phyloP scores from a whole-genome alignment of 345 rosid genomes.

The Noccaea caerulescens region DNA sequence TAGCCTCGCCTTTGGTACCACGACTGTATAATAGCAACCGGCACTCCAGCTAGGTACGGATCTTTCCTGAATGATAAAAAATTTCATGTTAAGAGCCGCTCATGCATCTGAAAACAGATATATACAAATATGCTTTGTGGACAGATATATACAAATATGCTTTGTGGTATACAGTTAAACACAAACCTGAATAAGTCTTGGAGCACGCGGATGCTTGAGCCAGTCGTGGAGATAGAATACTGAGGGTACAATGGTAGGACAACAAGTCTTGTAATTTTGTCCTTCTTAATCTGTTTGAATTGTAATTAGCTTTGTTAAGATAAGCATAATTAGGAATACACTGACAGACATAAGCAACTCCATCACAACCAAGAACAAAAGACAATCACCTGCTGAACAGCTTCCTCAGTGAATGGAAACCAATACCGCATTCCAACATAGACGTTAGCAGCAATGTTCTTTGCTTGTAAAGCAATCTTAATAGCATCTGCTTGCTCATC shows the following conservation, averaged over 20 bases:
- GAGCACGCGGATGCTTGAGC: conserved; percentile 88
- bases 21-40: conserved; percentile 73
- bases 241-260: conserved; percentile 98
- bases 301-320: conserved; percentile 18
- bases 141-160: neutral
- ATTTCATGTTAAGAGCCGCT: conserved; percentile 31
- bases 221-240: conserved; percentile 91
- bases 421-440: conserved; percentile 94
- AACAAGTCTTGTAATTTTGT: conserved; percentile 80
- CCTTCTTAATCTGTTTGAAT: conserved; percentile 67
- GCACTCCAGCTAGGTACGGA: conserved; percentile 66
- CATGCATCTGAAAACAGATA: conserved; percentile 8
- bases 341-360: neutral
- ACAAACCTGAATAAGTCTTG: conserved; percentile 69
- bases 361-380: neutral
- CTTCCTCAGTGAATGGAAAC: conserved; percentile 95
- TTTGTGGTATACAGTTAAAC: neutral
- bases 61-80: conserved; percentile 68
- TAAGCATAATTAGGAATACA: neutral
- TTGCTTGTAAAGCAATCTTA: conserved; percentile 61
- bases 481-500: conserved; percentile 89
- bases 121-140: too few species aligned
- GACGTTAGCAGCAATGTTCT: conserved; percentile 62
- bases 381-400: conserved; percentile 68
- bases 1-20: conserved; percentile 95